Base-by-base conservation (phyloP, 768 basidiomycete genomes). In the Mycena amicta region DNA sequence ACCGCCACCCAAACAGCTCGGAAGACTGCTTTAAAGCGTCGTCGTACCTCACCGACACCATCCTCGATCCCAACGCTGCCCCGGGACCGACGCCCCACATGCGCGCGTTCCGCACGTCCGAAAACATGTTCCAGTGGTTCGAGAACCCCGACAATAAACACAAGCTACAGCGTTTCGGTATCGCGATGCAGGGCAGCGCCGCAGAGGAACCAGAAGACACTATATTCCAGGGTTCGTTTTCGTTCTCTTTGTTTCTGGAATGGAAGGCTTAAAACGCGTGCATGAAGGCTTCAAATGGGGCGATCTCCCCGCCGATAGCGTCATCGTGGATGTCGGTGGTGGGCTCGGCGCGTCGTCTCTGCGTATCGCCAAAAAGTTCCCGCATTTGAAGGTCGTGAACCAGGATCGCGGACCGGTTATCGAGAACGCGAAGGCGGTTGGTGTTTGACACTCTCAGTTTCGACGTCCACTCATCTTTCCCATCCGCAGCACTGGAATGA, bases 251-350 rank as follows among this genome's bases (percentile, higher is more conserved):
- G 16, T 2, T 25, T n/a, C 30, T 8, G 11, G 13, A 12, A 39
- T 5, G 20, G 18, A 22, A 28, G 16, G 13, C 16, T 45, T 28
- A 15, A 5, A 4, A 29, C n/a, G 18, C 20, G 22, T 29, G 13
- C 16, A 22, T 29, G n/a, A n/a, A 55, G 58, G 58, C 3, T 55
- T 55, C 31, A 23, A 43, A 2, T 59, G 58, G 58, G 29, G 28
- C 2, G 23, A 30, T 2, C n/a, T 59, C 2, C 39, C 58, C 13
- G 28, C 23, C 0, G 39, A 40, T 30, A 51, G 49, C 13, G 23
- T 40, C 4, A 26, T 62, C 4, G 60, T 62, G 1, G 60, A 62
- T 23, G 56, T 62, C 16, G 60, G 56, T 5, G 56, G 56, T 16
- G 60, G 60, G 2, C 23, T 62, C 15, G 60, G 60, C 3, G 22